Conservation (phyloP, 331 rosid genomes). For the Erythrophleum ivorense region DNA sequence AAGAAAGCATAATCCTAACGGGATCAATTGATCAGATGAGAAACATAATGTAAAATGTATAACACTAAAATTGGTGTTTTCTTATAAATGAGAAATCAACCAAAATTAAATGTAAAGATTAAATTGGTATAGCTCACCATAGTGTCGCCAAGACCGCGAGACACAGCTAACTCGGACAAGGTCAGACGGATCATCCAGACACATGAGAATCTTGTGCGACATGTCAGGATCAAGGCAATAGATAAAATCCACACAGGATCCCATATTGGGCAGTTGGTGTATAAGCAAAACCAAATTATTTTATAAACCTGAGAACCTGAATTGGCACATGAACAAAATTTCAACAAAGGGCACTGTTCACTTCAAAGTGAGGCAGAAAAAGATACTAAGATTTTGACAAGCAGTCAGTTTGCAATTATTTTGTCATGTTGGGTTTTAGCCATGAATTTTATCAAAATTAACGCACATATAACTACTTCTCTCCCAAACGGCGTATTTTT, state of each 20-base stretch:
- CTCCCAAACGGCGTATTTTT: not conserved
- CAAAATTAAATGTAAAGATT: not conserved
- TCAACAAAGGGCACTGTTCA: constrained; percentile 18
- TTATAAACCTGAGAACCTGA: constrained; percentile 52
- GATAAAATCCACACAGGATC: constrained; percentile 54
- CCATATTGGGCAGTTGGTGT: constrained; percentile 46
- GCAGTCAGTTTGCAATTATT: not conserved
- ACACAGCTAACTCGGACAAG: constrained; percentile 59
- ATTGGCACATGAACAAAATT: constrained; percentile 32
- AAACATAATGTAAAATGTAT: constrained; percentile 24
- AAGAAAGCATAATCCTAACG: constrained; percentile 18
- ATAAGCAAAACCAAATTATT: constrained; percentile 34
- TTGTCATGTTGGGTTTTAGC: not conserved
- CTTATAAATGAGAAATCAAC: not conserved
- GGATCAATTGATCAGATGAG: constrained; percentile 14
- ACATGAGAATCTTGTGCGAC: constrained; percentile 52
- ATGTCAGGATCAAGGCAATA: constrained; percentile 58
- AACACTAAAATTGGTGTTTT: constrained; percentile 8
- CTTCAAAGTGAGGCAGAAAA: constrained; percentile 22
- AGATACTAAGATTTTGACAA: not conserved
- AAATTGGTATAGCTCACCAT: constrained; percentile 59
- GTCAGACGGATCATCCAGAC: constrained; percentile 73
- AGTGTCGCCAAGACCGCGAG: constrained; percentile 68
- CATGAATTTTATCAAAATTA: constrained; percentile 28
- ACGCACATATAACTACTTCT: constrained; percentile 5